Base-by-base conservation (phyloP, 805 yeast species). In the Blastobotrys chiropterorum region DNA sequence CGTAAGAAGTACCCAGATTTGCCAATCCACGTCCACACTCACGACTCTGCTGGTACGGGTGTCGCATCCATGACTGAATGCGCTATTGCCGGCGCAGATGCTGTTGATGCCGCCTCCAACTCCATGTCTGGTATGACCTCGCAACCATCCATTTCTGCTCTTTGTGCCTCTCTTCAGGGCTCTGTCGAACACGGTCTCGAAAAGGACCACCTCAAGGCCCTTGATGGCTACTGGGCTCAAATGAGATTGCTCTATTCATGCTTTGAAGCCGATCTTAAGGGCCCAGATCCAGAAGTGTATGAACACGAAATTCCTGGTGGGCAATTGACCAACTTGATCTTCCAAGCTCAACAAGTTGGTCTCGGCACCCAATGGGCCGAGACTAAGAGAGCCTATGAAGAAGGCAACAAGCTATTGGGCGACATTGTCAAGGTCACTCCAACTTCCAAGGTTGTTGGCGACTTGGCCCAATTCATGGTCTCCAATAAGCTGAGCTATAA, bases 271-370 rank as follows among this genome's bases (percentile, higher is more conserved):
- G 97, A 94, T 67, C 81, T 94, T 71, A 94, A 94, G 80, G 99
- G 99, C 53, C 98, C 99, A 55, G 99, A 94, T 73, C 98, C 99
- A 63, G 99, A 94, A 72, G 99, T 94, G 53, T 94, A 94, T 73
- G 83, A 83, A 63, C 99, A 94, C 74, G 99, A 94, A 79, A 94
- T 94, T 61, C 99, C 99, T 53, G 99, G 99, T 77, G 99, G 99
- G 59, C 99, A 94, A 76, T 82, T 94, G 72, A 94, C 99, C 58
- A 94, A 94, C 78, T 77, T 94, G 74, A 74, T 95, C 62, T 94
- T 94, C 95, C 99, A 94, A 77, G 99, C 99, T 54, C 96, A 89
- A 73, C 98, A 95, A 74, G 89, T 94, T 65, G 99, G 99, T 55
- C 79, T 94, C 59, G 99, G 99, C 61, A 85, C 86, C 62, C 90